A percentile compares a stretch with the other conserved stretches of the same genome.
Conservation (phyloP, 306 rosid genomes). For the Citrullus mucosospermus region DNA sequence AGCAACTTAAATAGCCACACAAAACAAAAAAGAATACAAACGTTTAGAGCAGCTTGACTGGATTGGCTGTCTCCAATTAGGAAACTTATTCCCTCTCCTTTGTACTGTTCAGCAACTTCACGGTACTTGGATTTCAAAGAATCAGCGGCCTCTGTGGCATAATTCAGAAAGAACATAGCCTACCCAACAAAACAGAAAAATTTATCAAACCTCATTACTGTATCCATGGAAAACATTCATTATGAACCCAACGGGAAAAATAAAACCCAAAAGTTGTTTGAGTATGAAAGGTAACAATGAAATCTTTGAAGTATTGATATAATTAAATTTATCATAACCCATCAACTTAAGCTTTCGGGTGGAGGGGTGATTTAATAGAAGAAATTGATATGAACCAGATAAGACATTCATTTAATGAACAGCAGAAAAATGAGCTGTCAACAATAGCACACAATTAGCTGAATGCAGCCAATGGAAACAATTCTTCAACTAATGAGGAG, state of each 20-base stretch:
- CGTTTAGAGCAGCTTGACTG: constrained; percentile 82
- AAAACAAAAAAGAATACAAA: constrained; percentile 15
- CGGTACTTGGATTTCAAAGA: constrained; percentile 51
- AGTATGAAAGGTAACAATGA: background rate
- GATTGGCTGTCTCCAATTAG: constrained; percentile 61
- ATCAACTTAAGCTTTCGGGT: too few species aligned
- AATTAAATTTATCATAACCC: too few species aligned
- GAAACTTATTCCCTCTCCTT: constrained; percentile 53
- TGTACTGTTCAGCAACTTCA: constrained; percentile 63
- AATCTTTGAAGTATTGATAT: background rate
- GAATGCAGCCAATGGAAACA: background rate
- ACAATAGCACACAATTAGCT: background rate
- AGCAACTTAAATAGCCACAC: background rate
- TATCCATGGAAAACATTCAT: background rate
- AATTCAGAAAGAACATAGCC: constrained; percentile 90
- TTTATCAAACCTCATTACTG: background rate
- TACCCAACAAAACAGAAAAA: constrained; percentile 17
- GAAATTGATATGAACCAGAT: background rate
- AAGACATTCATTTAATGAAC: background rate
- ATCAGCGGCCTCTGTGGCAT: constrained; percentile 42
- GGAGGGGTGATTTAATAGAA: too few species aligned
- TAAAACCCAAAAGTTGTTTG: background rate
- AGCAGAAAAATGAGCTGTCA: background rate
- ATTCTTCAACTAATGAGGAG: background rate
- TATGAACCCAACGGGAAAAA: background rate